Base-by-base conservation (phyloP, 2,329 filamentous ascomycete genomes). In the Xylariaceae sp. region DNA sequence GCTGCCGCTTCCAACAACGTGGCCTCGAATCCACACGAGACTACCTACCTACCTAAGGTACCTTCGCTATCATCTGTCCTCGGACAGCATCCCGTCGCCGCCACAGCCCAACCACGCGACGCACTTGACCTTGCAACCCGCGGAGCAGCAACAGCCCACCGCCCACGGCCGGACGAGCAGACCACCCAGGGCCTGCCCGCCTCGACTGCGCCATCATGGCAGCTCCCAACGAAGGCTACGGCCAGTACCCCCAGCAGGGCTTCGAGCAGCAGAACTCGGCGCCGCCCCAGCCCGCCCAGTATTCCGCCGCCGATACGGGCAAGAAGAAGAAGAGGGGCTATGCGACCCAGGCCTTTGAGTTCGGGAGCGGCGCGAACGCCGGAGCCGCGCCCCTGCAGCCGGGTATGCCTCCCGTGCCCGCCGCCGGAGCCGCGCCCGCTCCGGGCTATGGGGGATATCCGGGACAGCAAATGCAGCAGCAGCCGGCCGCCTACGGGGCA, bases 281-380 rank as follows among this genome's bases (percentile, higher is more conserved):
- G 9, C 51, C 60, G 8, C 58, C 56, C 4, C 53, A 50, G 24
- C 43, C 52, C 9, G 43, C 50, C 23, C 50, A 50, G 28, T 46
- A 49, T 22, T 50, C 50, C 36, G 54, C 45, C 27, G 52, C 61
- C 19, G 68, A 68, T 27, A 65, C 67, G 29, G 70, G 65, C 43
- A 80, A 75, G 60, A 88, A 88, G 68, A 95, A 94, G 77, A 94
- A 94, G 75, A 77, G 88, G 68, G 82, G 84, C 37, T 96, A 96
- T 67, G 92, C 92, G 35, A 86, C 86, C 37, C 84, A 93, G 60
- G 90, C 90, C 29, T 98, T 94, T 61, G 90, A 94, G 39, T 92
- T 96, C 51, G 87, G 84, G 32, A 74, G 76, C 32, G 92, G 90
- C 51, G 85, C 84, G 54, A 96, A 96, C 71, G 79, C 83, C 37